A percentile compares a stretch with the other conserved stretches of the same genome.
Conservation (phyloP, 2,329 filamentous ascomycete genomes). For the Chrysoporthe cubensis region DNA sequence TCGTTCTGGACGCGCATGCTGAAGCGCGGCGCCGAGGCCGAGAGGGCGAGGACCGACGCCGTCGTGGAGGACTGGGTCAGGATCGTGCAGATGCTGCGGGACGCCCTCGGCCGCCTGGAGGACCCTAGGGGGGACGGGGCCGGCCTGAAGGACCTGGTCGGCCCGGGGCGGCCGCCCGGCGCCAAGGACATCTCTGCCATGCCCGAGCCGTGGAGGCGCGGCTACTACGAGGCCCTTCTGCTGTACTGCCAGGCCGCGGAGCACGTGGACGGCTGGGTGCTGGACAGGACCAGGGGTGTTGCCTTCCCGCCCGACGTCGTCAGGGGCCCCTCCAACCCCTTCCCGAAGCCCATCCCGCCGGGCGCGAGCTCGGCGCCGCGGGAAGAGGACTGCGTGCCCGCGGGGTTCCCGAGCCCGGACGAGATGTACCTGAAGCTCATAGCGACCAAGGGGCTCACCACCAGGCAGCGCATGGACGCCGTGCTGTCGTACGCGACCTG, state of each 20-base stretch:
- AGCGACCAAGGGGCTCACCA: slow-evolving; percentile 77
- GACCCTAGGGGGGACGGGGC: slow-evolving; percentile 70
- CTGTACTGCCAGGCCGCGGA: slow-evolving; percentile 76
- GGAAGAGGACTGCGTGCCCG: slow-evolving; percentile 73
- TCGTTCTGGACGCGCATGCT: slow-evolving; percentile 69
- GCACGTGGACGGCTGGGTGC: slow-evolving; percentile 78
- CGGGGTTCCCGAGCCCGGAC: slow-evolving; percentile 71
- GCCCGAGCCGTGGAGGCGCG: slow-evolving; percentile 81
- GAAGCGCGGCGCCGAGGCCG: slow-evolving; percentile 66
- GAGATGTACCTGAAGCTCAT: slow-evolving; percentile 81
- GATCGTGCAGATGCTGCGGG: slow-evolving; percentile 63
- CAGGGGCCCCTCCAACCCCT: slow-evolving; percentile 81
- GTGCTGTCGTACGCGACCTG: slow-evolving; percentile 83
- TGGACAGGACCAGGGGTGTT: slow-evolving; percentile 67
- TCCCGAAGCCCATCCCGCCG: slow-evolving; percentile 72
- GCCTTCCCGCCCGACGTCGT: slow-evolving; percentile 76
- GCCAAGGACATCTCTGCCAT: slow-evolving; percentile 74
- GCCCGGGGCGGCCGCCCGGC: slow-evolving; percentile 46
- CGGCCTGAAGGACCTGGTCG: slow-evolving; percentile 59
- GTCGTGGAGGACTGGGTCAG: slow-evolving; percentile 69
- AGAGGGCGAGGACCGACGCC: slow-evolving; percentile 59
- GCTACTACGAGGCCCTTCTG: slow-evolving; percentile 85
- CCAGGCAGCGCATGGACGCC: slow-evolving; percentile 79
- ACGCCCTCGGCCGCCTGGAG: slow-evolving; percentile 70
- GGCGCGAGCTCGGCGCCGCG: slow-evolving; percentile 65